Evolutionary conservation across 2,329 filamentous ascomycete species (phyloP), one percentile per base, ranked within the genome.

Genomic region (Coniella lustricola): DNA sequence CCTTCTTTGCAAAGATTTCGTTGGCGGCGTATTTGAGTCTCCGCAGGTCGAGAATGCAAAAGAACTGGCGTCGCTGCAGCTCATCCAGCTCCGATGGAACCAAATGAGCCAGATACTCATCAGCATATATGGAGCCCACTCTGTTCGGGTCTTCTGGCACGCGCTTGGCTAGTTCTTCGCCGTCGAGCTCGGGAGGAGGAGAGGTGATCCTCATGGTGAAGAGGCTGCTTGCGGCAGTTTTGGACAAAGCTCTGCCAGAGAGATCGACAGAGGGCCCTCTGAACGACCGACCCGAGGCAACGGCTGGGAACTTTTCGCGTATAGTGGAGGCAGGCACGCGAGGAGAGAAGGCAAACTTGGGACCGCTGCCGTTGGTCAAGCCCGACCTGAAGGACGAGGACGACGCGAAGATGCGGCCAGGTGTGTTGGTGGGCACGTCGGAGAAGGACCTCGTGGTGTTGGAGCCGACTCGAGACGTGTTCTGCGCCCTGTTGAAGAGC

Each of bases 1-100:
- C 77, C 60, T 81, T 81, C 59, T 73, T 76, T 16, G 65, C 59
- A 50, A 81, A 82, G 14, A 82, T 77, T 56, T 81, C 77, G 55
- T 81, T 72, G 22, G 78, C 77, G 5, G 77, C 74, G 57, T 80
- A 79, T 63, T 82, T 82, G 39, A 82, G 68, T 54, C 78, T 72
- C 51, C 78, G 75, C 49, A 82, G 66, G 57, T 82, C 78, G 55
- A 82, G 75, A 53, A 82, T 75, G 59, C 77, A 81, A 56, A 81
- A 81, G 59, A 81, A 81, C 64, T 81, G 78, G 49, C 77, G 74
- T 41, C 76, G 72, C 62, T 81, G 77, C 45, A 77, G 68, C 44
- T 81, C 78, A 54, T 77, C 75, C 53, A 81, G 73, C 37, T 77
- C 72, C 21, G 72, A 63, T 2, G 78, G 78, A 55, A 77, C 80